Percentiles rank a stretch among this genome's conserved stretches.
phyloP scores from a whole-genome alignment of 768 basidiomycete genomes.

The Macrolepiota fuliginosa region DNA sequence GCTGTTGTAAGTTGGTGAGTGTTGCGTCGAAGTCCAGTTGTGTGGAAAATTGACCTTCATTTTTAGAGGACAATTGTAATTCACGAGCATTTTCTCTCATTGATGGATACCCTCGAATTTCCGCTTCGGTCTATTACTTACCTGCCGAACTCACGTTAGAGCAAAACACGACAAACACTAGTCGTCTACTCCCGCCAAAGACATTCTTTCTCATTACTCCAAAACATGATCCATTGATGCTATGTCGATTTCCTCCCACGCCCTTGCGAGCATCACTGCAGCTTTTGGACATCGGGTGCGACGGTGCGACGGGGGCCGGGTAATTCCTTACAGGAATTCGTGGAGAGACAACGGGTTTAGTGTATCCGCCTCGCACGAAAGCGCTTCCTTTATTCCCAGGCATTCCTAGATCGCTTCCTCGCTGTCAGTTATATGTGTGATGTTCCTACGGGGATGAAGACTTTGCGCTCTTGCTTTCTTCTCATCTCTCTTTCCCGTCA shows the following conservation, averaged over 20 bases:
- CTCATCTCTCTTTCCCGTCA: not conserved
- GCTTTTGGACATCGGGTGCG: not conserved
- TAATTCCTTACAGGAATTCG: not conserved
- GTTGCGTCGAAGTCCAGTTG: too few relatives aligned
- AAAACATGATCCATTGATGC: not conserved
- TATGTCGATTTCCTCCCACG: constrained; percentile 2
- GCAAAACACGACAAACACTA: not conserved
- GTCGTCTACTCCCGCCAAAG: not conserved
- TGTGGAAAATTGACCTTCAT: not conserved
- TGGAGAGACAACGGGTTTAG: not conserved
- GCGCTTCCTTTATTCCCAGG: not conserved
- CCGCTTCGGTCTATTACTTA: not conserved
- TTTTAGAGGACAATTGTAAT: not conserved
- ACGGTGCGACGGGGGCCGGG: not conserved
- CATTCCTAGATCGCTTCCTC: not conserved
- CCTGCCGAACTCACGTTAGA: too few relatives aligned
- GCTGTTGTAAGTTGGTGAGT: constrained; percentile 4
- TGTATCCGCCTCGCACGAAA: not conserved
- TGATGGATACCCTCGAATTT: not conserved
- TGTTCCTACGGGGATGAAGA: not conserved
- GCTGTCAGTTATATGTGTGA: constrained; percentile 3
- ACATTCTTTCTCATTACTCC: not conserved
- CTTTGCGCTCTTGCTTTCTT: not conserved
- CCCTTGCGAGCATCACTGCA: constrained; percentile 7
- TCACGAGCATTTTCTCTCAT: not conserved